These are phyloP conservation scores for Colletotrichum falcatum DNA, from an alignment of 2,329 filamentous ascomycete species.

Conservation along the genomic window DNA sequence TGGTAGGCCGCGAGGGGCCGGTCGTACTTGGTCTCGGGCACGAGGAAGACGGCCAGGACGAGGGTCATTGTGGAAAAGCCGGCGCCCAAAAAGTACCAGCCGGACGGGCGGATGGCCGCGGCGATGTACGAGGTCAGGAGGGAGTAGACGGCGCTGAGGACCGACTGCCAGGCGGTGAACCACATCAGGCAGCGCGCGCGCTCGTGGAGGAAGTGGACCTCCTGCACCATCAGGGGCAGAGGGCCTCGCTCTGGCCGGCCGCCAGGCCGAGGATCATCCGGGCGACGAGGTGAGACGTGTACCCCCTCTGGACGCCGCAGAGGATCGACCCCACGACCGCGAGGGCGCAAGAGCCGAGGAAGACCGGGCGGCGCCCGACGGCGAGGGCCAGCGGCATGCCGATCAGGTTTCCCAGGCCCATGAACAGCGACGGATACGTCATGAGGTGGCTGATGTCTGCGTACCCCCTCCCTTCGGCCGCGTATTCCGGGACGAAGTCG, in stretches of 20 bases:
- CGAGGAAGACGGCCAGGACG: conserved; percentile 52
- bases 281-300: conserved; percentile 53
- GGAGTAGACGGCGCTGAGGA: conserved; percentile 51
- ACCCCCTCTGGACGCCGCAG: conserved; percentile 46
- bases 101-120: conserved; percentile 52
- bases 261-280: conserved; percentile 54
- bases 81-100: conserved; percentile 58
- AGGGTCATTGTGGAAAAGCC: conserved; percentile 50
- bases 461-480: conserved; percentile 24
- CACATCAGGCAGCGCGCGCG: conserved; percentile 54
- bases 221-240: conserved; percentile 55
- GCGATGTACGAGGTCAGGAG: conserved; percentile 58
- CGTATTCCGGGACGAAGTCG: conserved; percentile 26
- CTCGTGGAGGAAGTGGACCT: conserved; percentile 59
- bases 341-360: conserved; percentile 48
- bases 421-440: conserved; percentile 38
- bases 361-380: conserved; percentile 50
- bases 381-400: conserved; percentile 52
- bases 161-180: conserved; percentile 55
- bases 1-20: conserved; percentile 53
- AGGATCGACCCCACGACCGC: conserved; percentile 47
- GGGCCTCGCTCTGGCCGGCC: conserved; percentile 56
- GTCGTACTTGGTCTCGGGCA: conserved; percentile 58
- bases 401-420: conserved; percentile 49
- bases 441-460: conserved; percentile 29